Percentiles rank a stretch among this genome's conserved stretches.
phyloP scores from a whole-genome alignment of 345 rosid genomes.

The Hirschfeldia incana region DNA sequence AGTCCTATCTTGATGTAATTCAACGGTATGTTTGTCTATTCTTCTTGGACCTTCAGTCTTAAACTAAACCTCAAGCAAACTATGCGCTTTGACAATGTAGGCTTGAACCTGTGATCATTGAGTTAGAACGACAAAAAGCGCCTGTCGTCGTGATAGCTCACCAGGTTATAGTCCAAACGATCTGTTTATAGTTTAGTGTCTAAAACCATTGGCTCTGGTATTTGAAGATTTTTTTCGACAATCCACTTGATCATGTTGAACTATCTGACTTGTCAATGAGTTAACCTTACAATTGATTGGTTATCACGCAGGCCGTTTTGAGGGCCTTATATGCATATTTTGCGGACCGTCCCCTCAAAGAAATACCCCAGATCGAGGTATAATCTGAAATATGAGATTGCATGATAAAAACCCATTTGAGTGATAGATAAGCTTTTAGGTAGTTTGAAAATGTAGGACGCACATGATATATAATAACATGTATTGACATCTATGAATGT shows the following conservation, averaged over 20 bases:
- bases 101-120: slow-evolving; percentile 97
- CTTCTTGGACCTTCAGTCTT: not conserved
- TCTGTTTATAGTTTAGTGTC: not conserved
- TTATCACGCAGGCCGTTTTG: slow-evolving; percentile 72
- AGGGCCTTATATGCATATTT: slow-evolving; percentile 97
- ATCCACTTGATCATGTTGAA: not conserved
- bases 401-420: not conserved
- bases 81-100: slow-evolving; percentile 47
- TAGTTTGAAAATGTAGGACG: not conserved
- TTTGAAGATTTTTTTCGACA: not conserved
- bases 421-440: not conserved
- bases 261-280: not conserved
- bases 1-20: slow-evolving; percentile 97
- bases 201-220: not conserved
- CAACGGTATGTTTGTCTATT: slow-evolving; percentile 61
- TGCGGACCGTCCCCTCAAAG: slow-evolving; percentile 95
- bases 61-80: slow-evolving; percentile 13
- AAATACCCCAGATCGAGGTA: slow-evolving; percentile 98
- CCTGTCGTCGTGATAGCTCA: slow-evolving; percentile 98
- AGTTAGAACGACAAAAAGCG: slow-evolving; percentile 95
- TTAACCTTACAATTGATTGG: not conserved
- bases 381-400: slow-evolving; percentile 15
- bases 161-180: slow-evolving; percentile 61
- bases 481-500: slow-evolving; percentile 3
- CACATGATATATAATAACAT: not conserved